Evolutionary conservation across 2,329 filamentous ascomycete species (phyloP).

Genomic region (Colletotrichum euphorbiae): DNA sequence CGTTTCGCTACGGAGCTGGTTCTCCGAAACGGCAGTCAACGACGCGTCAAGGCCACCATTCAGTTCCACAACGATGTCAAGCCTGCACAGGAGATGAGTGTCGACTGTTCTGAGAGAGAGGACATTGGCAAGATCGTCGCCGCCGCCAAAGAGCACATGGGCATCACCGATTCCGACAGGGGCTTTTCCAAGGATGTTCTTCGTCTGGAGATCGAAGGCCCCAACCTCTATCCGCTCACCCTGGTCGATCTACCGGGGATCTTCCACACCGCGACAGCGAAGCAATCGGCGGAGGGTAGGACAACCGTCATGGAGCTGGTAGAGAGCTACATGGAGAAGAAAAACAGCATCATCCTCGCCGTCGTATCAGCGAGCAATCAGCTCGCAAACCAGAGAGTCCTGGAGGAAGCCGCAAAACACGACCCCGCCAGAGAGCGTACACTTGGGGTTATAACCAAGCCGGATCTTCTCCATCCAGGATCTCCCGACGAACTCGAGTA

Average conservation of each 20-base stretch:
- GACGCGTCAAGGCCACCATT: slow-evolving; percentile 58
- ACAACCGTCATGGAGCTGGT: slow-evolving; percentile 53
- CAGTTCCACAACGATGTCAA: slow-evolving; percentile 46
- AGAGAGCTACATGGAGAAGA: slow-evolving; percentile 65
- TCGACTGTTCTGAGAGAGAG: slow-evolving; percentile 46
- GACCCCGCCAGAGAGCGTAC: slow-evolving; percentile 61
- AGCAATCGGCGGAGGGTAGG: slow-evolving; percentile 48
- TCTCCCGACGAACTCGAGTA: slow-evolving; percentile 55
- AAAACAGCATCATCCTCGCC: slow-evolving; percentile 70
- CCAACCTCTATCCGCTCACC: slow-evolving; percentile 58
- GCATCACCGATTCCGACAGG: slow-evolving; percentile 46
- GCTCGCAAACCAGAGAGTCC: slow-evolving; percentile 63
- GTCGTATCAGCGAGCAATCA: slow-evolving; percentile 63
- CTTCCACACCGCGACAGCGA: slow-evolving; percentile 47
- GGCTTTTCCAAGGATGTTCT: slow-evolving; percentile 60
- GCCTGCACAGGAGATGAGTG: slow-evolving; percentile 43
- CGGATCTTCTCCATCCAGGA: slow-evolving; percentile 56
- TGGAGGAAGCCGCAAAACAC: slow-evolving; percentile 55
- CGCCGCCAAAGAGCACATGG: slow-evolving; percentile 63
- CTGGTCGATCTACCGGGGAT: slow-evolving; percentile 67
- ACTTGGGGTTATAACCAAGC: slow-evolving; percentile 69
- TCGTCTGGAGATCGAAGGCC: slow-evolving; percentile 58
- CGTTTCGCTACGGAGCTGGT: slow-evolving; percentile 71
- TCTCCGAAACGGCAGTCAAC: slow-evolving; percentile 54
- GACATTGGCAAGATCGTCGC: slow-evolving; percentile 63